These are phyloP conservation scores for Coemansia sp. DNA, from an alignment of 192 early-diverging fungal species.

Conservation along the genomic window DNA sequence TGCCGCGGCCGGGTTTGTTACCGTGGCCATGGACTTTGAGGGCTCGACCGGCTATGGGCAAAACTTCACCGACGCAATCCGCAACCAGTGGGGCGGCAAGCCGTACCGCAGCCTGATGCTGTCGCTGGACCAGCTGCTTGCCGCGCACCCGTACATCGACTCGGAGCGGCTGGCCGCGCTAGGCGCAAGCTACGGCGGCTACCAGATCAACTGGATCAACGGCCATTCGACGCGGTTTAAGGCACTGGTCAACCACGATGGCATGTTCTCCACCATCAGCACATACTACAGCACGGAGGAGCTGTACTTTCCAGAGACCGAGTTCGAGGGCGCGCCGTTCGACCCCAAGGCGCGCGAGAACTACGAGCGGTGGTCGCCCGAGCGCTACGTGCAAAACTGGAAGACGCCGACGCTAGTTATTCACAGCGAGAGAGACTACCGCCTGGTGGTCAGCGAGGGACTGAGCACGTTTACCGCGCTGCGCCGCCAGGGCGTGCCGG, in stretches of 20 bases:
- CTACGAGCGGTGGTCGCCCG: slow-evolving; percentile 62
- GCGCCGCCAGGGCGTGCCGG: slow-evolving; percentile 65
- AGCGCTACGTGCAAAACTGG: slow-evolving; percentile 62
- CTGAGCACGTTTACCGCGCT: slow-evolving; percentile 69
- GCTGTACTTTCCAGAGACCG: slow-evolving; percentile 73
- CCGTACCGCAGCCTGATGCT: slow-evolving; percentile 72
- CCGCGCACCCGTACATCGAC: slow-evolving; percentile 55
- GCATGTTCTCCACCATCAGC: slow-evolving; percentile 61
- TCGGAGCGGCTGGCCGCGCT: slow-evolving; percentile 57
- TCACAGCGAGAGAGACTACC: slow-evolving; percentile 67
- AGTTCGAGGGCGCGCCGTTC: slow-evolving; percentile 69
- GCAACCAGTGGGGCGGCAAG: slow-evolving; percentile 70
- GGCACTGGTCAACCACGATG: slow-evolving; percentile 69
- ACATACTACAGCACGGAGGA: slow-evolving; percentile 74
- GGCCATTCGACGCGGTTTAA: slow-evolving; percentile 67
- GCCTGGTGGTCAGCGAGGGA: slow-evolving; percentile 64
- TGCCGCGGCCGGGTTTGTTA: slow-evolving; percentile 67
- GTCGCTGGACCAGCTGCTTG: slow-evolving; percentile 58
- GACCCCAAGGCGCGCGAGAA: slow-evolving; percentile 47
- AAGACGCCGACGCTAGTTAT: slow-evolving; percentile 75
- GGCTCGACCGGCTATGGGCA: slow-evolving; percentile 84
- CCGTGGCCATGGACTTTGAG: slow-evolving; percentile 68
- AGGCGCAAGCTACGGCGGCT: slow-evolving; percentile 71
- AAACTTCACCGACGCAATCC: slow-evolving; percentile 70
- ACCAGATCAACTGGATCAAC: slow-evolving; percentile 85